Base-by-base conservation (phyloP, 441 rosid species). In the Arabidopsis hybrid region DNA sequence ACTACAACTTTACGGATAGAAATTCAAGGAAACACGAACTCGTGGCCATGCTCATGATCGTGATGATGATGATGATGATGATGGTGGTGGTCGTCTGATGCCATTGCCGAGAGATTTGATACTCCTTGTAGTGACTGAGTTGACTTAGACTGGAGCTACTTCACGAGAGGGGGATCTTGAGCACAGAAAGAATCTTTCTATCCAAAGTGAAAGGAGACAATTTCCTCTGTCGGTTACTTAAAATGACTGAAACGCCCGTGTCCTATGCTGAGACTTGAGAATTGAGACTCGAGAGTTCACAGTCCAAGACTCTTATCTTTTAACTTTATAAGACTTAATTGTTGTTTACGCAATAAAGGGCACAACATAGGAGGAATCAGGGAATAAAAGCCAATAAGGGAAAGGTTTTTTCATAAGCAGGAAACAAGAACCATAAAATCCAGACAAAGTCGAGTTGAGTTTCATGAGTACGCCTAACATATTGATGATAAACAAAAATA, bases 21-120 rank as follows among this genome's bases (percentile, higher is more conserved):
- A 53, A 46, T n/a, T 18, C 11, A 58, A 57, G 60, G n/a, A 26
- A 62, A 8, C 7, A 59, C 36, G 49, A 61, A 75, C 79, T 53
- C 53, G 68, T 61, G 43, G 55, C 57, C 53, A 52, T 82, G 80
- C 86, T 83, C 81, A 32, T 84, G 79, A 3, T 81, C 51, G 32
- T 83, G 83, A 29, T 87, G 84, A 47, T 75, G 56, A 35, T 61
- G 78, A 7, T 79, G 83, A 13, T 32, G 53, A 16, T 46, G 53
- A 17, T 49, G 53, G 7, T 64, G 76, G 46, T 78, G 71, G 49
- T 77, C 79, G 17, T 81, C 78, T 4, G 97, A 88, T 55, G 92
- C 88, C 97, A 93, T 93, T 63, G 56, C 12, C 16, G 47, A 60
- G 47, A 52, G 65, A 50, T 50, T 67, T 10, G 42, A 46, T 3